Conservation (phyloP, 2,329 filamentous ascomycete species). For the Ascochyta pisi region DNA sequence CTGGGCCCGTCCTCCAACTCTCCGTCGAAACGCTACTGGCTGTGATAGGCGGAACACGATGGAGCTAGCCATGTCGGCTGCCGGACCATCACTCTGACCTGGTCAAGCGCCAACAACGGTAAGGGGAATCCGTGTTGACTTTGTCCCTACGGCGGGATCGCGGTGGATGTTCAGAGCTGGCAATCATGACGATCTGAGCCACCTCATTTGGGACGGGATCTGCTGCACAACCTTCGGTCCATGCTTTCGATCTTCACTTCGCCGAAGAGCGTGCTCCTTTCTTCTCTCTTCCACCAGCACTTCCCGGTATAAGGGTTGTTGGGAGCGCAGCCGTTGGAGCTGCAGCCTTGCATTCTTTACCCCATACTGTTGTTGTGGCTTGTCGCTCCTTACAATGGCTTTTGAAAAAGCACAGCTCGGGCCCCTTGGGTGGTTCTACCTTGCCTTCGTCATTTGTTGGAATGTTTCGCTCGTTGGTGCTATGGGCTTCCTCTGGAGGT, state of each 20-base stretch:
- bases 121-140: conserved; percentile 7
- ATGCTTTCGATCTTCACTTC: conserved; percentile 1
- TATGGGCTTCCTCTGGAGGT: conserved; percentile 30
- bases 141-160: conserved; percentile 13
- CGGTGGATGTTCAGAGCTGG: not conserved
- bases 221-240: not conserved
- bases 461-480: conserved; percentile 13
- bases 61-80: conserved; percentile 9
- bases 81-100: conserved; percentile 7
- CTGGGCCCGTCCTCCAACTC: conserved; percentile 2
- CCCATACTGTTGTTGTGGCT: conserved; percentile 6
- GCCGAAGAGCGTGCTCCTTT: conserved; percentile 15
- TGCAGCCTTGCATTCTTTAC: conserved; percentile 11
- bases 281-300: not conserved
- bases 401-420: conserved; percentile 17
- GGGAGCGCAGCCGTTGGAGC: conserved; percentile 4
- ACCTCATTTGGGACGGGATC: conserved; percentile 6
- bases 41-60: conserved; percentile 2
- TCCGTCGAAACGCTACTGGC: not conserved
- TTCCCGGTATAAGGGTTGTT: conserved; percentile 16
- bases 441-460: conserved; percentile 17
- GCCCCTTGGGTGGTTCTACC: conserved; percentile 21
- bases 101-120: conserved; percentile 13
- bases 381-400: conserved; percentile 18
- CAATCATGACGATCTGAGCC: conserved; percentile 12